phyloP scores from a whole-genome alignment of 2,329 filamentous ascomycete genomes.

The Fusarium guadeloupense region DNA sequence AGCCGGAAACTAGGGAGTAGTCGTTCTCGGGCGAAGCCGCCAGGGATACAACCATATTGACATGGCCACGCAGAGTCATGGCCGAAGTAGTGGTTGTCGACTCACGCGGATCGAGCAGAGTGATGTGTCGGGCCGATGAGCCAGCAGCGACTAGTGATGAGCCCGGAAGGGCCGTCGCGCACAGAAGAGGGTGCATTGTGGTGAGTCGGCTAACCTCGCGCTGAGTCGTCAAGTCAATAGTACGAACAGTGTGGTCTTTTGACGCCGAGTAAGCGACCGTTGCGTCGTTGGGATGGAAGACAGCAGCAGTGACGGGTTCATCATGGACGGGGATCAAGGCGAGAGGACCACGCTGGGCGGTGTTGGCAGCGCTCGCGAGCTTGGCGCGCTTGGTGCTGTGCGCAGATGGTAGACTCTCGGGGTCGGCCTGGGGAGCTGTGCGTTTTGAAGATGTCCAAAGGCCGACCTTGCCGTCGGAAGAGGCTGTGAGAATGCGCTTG shows the following conservation, averaged over 20 bases:
- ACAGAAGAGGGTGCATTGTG: conserved; percentile 84
- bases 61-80: conserved; percentile 91
- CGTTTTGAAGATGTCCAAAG: conserved; percentile 87
- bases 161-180: conserved; percentile 76
- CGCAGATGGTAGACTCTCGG: conserved; percentile 72
- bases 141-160: conserved; percentile 74
- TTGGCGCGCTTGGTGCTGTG: conserved; percentile 82
- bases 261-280: conserved; percentile 93
- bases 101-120: conserved; percentile 88
- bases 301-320: conserved; percentile 77
- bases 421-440: conserved; percentile 77
- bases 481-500: conserved; percentile 84
- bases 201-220: conserved; percentile 82
- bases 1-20: conserved; percentile 87
- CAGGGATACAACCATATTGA: conserved; percentile 72
- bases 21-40: conserved; percentile 68
- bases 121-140: conserved; percentile 86
- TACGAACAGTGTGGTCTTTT: conserved; percentile 89
- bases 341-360: conserved; percentile 81
- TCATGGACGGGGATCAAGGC: conserved; percentile 77
- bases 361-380: conserved; percentile 54
- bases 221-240: conserved; percentile 87
- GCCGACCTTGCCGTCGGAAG: conserved; percentile 83
- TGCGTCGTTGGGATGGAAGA: conserved; percentile 85
- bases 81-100: conserved; percentile 79